Evolutionary conservation across 2,329 filamentous ascomycete species (phyloP).

Genomic region (Calonectria fujianensis): DNA sequence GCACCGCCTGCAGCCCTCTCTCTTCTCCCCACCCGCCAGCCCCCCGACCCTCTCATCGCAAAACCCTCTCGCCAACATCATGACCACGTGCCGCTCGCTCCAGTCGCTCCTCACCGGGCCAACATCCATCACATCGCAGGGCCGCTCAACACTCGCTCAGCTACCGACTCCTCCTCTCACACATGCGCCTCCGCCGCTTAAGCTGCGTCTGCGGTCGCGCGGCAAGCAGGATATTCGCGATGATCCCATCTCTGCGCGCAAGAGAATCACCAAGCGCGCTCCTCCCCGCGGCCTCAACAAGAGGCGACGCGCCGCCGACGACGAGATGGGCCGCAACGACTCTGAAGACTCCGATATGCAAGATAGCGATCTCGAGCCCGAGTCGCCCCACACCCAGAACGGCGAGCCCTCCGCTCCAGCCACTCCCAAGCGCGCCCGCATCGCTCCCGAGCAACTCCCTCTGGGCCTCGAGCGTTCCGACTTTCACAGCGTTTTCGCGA

Average conservation of each 20-base stretch:
- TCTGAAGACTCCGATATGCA: slow-evolving; percentile 54
- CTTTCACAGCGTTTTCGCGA: slow-evolving; percentile 71
- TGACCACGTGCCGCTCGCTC: slow-evolving; percentile 76
- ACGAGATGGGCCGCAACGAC: slow-evolving; percentile 66
- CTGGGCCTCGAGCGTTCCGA: slow-evolving; percentile 75
- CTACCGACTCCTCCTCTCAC: slow-evolving; percentile 75
- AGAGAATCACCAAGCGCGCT: slow-evolving; percentile 72
- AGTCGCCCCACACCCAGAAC: slow-evolving; percentile 38
- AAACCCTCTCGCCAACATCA: slow-evolving; percentile 72
- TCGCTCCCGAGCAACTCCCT: slow-evolving; percentile 76
- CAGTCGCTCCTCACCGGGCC: slow-evolving; percentile 73
- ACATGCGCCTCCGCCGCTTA: slow-evolving; percentile 70
- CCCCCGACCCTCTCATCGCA: slow-evolving; percentile 69
- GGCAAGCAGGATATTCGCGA: slow-evolving; percentile 51
- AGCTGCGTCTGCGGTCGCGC: slow-evolving; percentile 73
- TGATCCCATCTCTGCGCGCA: slow-evolving; percentile 60
- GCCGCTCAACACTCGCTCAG: slow-evolving; percentile 58
- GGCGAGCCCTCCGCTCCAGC: slow-evolving; percentile 61
- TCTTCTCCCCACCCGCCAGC: slow-evolving; percentile 76
- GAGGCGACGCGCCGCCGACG: slow-evolving; percentile 69
- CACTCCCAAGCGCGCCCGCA: slow-evolving; percentile 77
- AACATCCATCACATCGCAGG: slow-evolving; percentile 62
- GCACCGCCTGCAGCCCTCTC: slow-evolving; percentile 69
- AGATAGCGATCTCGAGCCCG: slow-evolving; percentile 63
- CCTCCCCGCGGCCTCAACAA: slow-evolving; percentile 71